Evolutionary conservation across 2,329 filamentous ascomycete species (phyloP).

Genomic region (Trichoderma cornu-damae): DNA sequence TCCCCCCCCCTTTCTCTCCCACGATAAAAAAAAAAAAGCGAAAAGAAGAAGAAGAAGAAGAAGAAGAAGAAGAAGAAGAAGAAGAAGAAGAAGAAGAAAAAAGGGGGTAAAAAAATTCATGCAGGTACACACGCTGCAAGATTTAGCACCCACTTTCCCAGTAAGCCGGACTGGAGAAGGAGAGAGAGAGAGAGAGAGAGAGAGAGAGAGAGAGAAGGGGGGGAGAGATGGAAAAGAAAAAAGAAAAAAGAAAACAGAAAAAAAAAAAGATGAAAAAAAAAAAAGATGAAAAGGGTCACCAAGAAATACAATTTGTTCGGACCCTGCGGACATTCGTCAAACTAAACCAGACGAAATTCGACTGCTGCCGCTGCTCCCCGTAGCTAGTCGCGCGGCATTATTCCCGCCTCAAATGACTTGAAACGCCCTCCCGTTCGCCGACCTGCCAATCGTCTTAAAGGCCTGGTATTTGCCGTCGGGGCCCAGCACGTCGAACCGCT

Average conservation of each 20-base stretch:
- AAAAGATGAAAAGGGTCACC: background rate
- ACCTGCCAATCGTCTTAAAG: conserved; percentile 51
- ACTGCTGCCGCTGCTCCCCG: background rate
- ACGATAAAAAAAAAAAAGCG: background rate
- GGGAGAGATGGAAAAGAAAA: no score
- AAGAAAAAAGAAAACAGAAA: background rate
- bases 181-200: background rate
- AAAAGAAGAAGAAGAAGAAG: background rate
- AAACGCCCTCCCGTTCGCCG: conserved; percentile 32
- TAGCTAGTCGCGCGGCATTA: background rate
- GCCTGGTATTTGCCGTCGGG: conserved; percentile 45
- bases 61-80: background rate
- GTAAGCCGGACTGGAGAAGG: background rate
- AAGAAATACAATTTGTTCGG: background rate
- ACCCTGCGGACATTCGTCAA: background rate
- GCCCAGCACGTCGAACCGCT: conserved; percentile 52
- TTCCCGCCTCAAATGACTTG: conserved; percentile 7
- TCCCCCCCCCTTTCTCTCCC: no score
- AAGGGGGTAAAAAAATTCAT: background rate
- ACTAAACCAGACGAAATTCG: background rate
- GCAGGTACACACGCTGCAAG: conserved; percentile 11
- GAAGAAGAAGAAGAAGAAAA: background rate
- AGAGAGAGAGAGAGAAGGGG: no score
- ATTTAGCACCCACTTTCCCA: conserved; percentile 1
- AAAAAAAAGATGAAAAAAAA: background rate